Evolutionary conservation across 352 stramenopile species (phyloP).

Genomic region (Phytopythium sindhum): DNA sequence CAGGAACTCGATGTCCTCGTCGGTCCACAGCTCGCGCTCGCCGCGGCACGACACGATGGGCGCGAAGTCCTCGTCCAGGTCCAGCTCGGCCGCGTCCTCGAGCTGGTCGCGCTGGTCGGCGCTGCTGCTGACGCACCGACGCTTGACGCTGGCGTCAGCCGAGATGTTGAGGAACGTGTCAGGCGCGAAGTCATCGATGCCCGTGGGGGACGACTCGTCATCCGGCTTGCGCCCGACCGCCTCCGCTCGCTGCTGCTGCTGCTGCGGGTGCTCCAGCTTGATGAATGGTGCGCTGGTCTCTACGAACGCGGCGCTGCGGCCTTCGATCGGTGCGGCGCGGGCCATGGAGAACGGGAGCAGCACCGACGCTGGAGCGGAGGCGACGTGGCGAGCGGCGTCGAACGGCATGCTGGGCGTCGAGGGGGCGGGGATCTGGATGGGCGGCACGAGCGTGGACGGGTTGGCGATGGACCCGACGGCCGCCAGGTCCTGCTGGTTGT

Average conservation of each 20-base stretch:
- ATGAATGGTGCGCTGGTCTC: constrained; percentile 1
- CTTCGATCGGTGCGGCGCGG: not conserved
- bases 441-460: constrained; percentile 23
- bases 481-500: not conserved
- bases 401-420: constrained; percentile 11
- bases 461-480: constrained; percentile 4
- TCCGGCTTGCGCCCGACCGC: constrained; percentile 1
- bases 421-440: constrained; percentile 38
- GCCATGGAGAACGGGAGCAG: constrained; percentile 16
- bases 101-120: not conserved
- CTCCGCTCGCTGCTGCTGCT: constrained; percentile 8
- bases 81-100: constrained; percentile 20
- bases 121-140: not conserved
- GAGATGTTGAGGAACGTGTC: constrained; percentile 50
- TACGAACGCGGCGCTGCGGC: not conserved
- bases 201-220: constrained; percentile 40
- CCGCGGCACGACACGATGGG: constrained; percentile 42
- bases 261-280: constrained; percentile 10
- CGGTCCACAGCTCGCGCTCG: constrained; percentile 67
- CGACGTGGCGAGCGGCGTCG: constrained; percentile 4
- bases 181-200: constrained; percentile 59
- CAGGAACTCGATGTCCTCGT: constrained; percentile 81
- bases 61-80: constrained; percentile 33
- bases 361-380: constrained; percentile 10
- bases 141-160: constrained; percentile 3